Percentiles rank a stretch among this genome's conserved stretches.
Conservation (phyloP, 805 yeast species). For the Lachancea sp. region DNA sequence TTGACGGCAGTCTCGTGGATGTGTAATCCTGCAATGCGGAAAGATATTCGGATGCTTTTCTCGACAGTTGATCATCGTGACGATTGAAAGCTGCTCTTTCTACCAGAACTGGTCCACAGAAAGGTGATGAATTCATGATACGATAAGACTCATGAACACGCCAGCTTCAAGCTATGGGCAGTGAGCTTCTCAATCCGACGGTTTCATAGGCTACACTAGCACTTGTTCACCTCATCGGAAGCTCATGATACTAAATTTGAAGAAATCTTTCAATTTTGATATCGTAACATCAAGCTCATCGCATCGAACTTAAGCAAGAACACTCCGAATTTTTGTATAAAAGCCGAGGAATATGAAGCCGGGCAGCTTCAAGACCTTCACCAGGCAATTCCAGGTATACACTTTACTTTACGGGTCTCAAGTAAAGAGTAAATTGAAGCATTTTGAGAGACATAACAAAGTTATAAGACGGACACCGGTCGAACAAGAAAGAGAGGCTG, state of each 20-base stretch:
- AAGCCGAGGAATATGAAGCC: neutral
- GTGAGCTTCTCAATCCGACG: neutral
- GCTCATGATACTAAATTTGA: neutral
- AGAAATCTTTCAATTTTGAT: neutral
- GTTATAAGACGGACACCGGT: conserved; percentile 17
- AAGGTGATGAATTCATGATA: neutral
- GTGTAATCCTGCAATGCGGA: neutral
- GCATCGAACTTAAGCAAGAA: neutral
- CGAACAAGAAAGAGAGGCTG: conserved; percentile 14
- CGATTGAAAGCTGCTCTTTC: conserved; percentile 7
- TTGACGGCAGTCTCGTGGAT: neutral
- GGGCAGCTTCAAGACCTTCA: neutral
- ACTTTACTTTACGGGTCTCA: conserved; percentile 1
- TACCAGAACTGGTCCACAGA: conserved; percentile 4
- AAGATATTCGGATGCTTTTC: conserved; percentile 1
- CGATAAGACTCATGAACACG: neutral
- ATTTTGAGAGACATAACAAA: conserved; percentile 5
- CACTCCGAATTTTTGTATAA: neutral
- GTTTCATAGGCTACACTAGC: neutral
- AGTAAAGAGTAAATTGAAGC: conserved; percentile 5
- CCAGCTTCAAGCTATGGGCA: neutral
- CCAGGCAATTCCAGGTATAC: neutral
- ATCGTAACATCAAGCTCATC: neutral
- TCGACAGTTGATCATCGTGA: neutral
- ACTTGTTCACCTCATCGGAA: neutral